Base-by-base conservation (phyloP, 306 rosid species). In the Arachis hypogaea region DNA sequence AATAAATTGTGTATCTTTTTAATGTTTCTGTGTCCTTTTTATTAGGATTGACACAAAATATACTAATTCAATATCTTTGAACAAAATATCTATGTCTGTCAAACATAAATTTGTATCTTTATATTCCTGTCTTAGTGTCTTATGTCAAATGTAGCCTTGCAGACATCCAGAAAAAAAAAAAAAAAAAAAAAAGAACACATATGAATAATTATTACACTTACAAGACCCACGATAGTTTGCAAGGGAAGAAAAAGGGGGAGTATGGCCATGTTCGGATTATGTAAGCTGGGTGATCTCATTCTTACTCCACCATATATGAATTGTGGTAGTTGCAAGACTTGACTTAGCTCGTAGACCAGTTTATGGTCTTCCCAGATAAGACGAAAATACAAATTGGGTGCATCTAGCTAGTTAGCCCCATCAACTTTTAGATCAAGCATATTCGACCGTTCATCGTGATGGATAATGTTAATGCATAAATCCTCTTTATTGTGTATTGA, bases 361-460 rank as follows among this genome's bases (percentile, higher is more conserved):
- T 67, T 52, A 3, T 42, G 16, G 83, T 79, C 75, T 67, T 73
- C 66, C 52, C 6, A 33, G 4, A 66, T 47, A 49, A 16, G 59
- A 43, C 5, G 36, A 60, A 14, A 7, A 3, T 30, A 29, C 9
- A 12, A 58, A 58, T 58, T 18, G 12, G n/a, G 30, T 12, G 7
- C 45, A 60, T 12, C 43, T 59, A 59, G 63, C 54, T 33, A 59
- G 42, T 14, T 33, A 60, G 45, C 46, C 12, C 65, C 43, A 44
- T 22, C 28, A 65, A 10, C 55, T 44, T 65, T 11, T 65, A 6
- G 11, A 22, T 28, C 41, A 46, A 66, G 57, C 71, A 28, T 28
- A 43, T 14, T 36, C 11, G 10, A 46, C 14, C 69, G 4, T 44
- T 28, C 57, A 46, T 22, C 5, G 18, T 64, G 36, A 9, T 43